Evolutionary conservation across 2,329 filamentous ascomycete species (phyloP).

Genomic region (Aspergillus bombycis): DNA sequence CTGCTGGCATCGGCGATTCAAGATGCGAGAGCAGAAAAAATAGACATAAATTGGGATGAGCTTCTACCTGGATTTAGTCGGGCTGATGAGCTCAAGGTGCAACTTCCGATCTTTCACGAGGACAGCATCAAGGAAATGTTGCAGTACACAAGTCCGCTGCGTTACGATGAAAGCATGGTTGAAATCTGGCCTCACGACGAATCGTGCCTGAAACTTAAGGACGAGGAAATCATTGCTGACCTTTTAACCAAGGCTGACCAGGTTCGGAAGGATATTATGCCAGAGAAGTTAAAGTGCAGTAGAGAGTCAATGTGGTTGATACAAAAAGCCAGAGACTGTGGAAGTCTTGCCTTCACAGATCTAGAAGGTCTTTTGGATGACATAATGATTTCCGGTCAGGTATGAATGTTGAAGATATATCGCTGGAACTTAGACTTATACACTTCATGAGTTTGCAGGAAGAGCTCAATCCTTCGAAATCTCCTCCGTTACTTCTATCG

Average conservation of each 20-base stretch:
- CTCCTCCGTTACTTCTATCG: slow-evolving; percentile 10
- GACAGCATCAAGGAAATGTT: slow-evolving; percentile 43
- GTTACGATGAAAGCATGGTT: not conserved
- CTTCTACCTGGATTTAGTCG: slow-evolving; percentile 25
- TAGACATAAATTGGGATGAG: slow-evolving; percentile 21
- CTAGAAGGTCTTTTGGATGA: slow-evolving; percentile 25
- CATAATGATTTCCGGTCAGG: slow-evolving; percentile 17
- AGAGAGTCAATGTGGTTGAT: slow-evolving; percentile 26
- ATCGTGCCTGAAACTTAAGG: not conserved
- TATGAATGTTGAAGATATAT: slow-evolving; percentile 11
- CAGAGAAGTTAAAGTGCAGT: slow-evolving; percentile 32
- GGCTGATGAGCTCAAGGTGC: slow-evolving; percentile 42
- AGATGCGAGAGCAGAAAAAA: slow-evolving; percentile 15
- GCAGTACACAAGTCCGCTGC: slow-evolving; percentile 37
- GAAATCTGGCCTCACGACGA: not conserved
- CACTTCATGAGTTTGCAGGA: not conserved
- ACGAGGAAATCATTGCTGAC: not conserved
- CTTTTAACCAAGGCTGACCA: not conserved
- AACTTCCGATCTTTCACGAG: slow-evolving; percentile 50
- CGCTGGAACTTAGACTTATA: not conserved
- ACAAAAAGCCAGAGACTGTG: slow-evolving; percentile 33
- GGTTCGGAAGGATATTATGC: slow-evolving; percentile 11
- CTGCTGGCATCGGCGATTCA: slow-evolving; percentile 36
- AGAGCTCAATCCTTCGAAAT: not conserved
- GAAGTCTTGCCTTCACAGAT: slow-evolving; percentile 25